A percentile compares a stretch with the other conserved stretches of the same genome.
Evolutionary conservation across 163 green algal species (phyloP).

Genomic region (Scenedesmus sp.): DNA sequence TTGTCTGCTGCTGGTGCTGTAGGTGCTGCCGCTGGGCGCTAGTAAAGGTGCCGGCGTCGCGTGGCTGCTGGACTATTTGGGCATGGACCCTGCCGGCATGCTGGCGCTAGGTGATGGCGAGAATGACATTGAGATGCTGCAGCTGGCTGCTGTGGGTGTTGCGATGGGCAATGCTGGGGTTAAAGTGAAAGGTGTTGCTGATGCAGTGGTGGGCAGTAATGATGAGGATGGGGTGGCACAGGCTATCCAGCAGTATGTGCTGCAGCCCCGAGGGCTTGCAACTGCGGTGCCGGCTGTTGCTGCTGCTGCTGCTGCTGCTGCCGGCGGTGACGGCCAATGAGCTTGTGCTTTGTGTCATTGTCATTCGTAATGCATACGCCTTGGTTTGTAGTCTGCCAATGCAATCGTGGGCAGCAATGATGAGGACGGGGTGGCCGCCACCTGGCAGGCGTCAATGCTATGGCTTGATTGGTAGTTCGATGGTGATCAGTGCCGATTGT

Average conservation of each 20-base stretch:
- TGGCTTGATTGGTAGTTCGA: not conserved
- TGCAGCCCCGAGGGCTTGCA: constrained; percentile 62
- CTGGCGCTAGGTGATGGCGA: constrained; percentile 60
- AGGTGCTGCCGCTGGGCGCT: constrained; percentile 79
- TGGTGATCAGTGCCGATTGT: too few relatives aligned
- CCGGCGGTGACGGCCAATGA: not conserved
- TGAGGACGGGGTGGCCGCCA: constrained; percentile 76
- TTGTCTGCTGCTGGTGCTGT: not conserved
- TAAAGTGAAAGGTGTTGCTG: constrained; percentile 57
- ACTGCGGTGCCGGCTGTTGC: not conserved
- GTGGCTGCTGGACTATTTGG: constrained; percentile 75
- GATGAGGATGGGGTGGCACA: constrained; percentile 82
- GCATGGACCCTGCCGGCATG: not conserved
- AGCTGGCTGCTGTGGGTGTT: constrained; percentile 70
- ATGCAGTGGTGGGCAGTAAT: constrained; percentile 77
- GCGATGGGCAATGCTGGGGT: constrained; percentile 79
- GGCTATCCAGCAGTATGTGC: constrained; percentile 74
- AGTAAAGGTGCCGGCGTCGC: constrained; percentile 79
- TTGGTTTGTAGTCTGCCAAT: constrained; percentile 56
- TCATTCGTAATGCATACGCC: too few relatives aligned
- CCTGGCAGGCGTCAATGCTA: too few relatives aligned
- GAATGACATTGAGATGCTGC: constrained; percentile 89
- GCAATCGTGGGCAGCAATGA: constrained; percentile 76
- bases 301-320: constrained; percentile 6
- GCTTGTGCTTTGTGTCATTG: too few relatives aligned